These are phyloP conservation scores for Alternaria postmessia DNA, from an alignment of 2,329 filamentous ascomycete species.

Conservation along the genomic window DNA sequence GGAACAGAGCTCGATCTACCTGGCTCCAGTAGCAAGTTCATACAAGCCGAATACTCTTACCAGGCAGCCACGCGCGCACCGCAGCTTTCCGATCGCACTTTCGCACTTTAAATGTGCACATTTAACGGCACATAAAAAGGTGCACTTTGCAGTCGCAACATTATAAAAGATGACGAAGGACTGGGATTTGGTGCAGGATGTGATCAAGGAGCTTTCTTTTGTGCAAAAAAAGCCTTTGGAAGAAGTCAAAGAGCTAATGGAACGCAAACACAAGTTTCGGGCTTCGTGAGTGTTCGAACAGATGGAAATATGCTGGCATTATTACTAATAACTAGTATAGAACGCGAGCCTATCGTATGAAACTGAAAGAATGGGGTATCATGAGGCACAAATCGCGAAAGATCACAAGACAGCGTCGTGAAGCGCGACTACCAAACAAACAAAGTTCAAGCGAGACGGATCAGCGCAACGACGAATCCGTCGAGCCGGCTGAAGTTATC, in stretches of 20 bases:
- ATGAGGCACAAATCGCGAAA: conserved; percentile 34
- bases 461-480: conserved; percentile 13
- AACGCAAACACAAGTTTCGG: conserved; percentile 41
- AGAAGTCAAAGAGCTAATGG: conserved; percentile 47
- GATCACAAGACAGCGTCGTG: conserved; percentile 6
- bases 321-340: conserved; percentile 22
- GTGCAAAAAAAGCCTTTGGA: conserved; percentile 44
- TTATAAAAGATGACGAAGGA: conserved; percentile 42
- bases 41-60: neutral
- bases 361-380: conserved; percentile 48
- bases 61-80: neutral
- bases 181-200: conserved; percentile 38
- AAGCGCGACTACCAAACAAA: conserved; percentile 1
- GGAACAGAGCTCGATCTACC: neutral
- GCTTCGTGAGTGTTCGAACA: conserved; percentile 41
- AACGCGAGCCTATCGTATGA: conserved; percentile 49
- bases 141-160: neutral
- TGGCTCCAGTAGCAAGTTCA: neutral
- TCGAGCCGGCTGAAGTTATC: conserved; percentile 10
- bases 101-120: neutral
- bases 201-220: conserved; percentile 45
- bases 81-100: neutral
- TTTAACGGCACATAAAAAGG: neutral
- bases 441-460: conserved; percentile 6
- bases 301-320: neutral